phyloP scores from a whole-genome alignment of 78 protist species.

The Capsaspora owczarzaki region DNA sequence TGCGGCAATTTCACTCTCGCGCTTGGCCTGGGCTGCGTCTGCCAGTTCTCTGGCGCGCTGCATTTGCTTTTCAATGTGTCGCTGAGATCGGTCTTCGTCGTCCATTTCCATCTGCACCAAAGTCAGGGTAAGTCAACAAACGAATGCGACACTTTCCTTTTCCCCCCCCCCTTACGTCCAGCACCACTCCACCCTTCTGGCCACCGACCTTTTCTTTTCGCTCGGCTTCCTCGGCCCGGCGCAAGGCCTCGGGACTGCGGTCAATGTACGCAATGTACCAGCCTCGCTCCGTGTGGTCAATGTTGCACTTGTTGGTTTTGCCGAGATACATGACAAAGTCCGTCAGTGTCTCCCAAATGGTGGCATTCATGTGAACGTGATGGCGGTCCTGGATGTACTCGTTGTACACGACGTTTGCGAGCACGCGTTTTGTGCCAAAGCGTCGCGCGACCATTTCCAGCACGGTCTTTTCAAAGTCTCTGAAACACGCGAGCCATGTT shows the following conservation, averaged over 20 bases:
- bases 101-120: no score
- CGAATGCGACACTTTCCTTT: no score
- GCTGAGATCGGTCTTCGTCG: no score
- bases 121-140: no score
- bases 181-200: no score
- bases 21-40: background rate
- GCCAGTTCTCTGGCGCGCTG: background rate
- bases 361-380: constrained; percentile 49
- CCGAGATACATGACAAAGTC: constrained; percentile 40
- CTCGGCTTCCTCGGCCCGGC: background rate
- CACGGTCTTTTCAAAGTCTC: background rate
- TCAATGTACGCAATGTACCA: background rate
- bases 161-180: no score
- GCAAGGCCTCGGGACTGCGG: background rate
- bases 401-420: constrained; percentile 32
- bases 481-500: no score
- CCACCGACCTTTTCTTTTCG: background rate
- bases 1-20: background rate
- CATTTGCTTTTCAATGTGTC: no score
- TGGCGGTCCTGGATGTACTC: constrained; percentile 22
- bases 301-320: background rate
- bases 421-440: constrained; percentile 12
- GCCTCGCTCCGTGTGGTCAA: background rate
- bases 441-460: background rate
- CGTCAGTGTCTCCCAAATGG: constrained; percentile 39